Percentiles rank a stretch among this genome's conserved stretches.
Evolutionary conservation across 306 rosid species (phyloP).

Genomic region (Corylus heterophylla): DNA sequence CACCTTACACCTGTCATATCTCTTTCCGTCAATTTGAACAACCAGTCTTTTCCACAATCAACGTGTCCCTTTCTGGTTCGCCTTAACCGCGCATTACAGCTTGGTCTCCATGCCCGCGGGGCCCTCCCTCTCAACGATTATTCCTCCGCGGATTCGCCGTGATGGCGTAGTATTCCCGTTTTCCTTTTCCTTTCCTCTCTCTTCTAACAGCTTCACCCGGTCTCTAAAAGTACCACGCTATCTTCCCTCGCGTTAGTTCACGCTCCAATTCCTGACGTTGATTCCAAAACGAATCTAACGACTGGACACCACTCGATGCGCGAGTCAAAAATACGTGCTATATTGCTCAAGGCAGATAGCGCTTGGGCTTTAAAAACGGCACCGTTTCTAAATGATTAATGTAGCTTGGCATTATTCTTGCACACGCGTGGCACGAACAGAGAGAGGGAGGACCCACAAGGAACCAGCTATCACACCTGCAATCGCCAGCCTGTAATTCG

Average conservation of each 20-base stretch:
- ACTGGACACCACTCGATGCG: no score
- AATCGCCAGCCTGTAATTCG: conserved; percentile 63
- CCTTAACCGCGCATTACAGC: background rate
- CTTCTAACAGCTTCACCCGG: background rate
- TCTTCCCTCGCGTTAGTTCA: background rate
- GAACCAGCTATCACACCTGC: conserved; percentile 51
- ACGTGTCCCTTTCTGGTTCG: conserved; percentile 4
- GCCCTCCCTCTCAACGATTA: background rate
- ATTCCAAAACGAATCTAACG: no score
- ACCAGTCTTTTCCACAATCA: background rate
- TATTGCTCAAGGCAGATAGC: no score
- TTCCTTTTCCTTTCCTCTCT: background rate
- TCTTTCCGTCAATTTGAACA: background rate
- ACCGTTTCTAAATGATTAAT: no score
- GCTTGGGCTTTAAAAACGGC: no score
- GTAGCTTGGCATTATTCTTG: no score
- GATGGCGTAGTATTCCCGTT: conserved; percentile 13
- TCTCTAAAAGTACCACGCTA: background rate
- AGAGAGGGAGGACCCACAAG: no score
- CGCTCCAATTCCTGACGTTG: background rate
- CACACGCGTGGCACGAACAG: no score
- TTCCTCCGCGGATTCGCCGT: background rate
- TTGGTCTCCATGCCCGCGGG: background rate
- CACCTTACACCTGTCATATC: conserved; percentile 31
- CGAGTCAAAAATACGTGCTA: no score